A percentile compares a stretch with the other conserved stretches of the same genome.
These are phyloP conservation scores for Lichtheimia hyalospora DNA, from an alignment of 371 early-diverging fungal genomes.

Conservation along the genomic window DNA sequence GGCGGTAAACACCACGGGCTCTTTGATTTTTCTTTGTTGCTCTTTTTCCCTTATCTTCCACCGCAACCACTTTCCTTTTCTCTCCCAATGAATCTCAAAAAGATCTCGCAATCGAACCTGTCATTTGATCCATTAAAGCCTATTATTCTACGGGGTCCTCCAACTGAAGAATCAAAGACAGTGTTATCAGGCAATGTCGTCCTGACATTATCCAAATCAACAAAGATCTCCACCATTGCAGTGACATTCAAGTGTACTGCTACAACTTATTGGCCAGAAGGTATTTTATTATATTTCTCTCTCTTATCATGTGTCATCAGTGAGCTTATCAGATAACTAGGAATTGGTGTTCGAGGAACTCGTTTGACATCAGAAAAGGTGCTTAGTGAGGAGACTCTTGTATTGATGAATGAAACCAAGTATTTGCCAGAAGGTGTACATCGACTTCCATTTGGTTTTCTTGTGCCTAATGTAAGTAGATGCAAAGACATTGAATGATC, in stretches of 20 bases:
- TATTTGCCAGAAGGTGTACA: conserved; percentile 33
- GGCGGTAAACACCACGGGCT: no score
- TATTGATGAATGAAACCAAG: conserved; percentile 21
- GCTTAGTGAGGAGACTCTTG: conserved; percentile 29
- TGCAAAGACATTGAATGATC: not conserved
- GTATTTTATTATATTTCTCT: no score
- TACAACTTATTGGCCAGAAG: conserved; percentile 52
- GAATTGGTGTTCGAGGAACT: conserved; percentile 44
- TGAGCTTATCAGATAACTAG: conserved; percentile 14
- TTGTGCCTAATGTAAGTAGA: conserved; percentile 39
- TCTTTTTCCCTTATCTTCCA: not conserved
- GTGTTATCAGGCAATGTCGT: conserved; percentile 43
- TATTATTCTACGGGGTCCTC: conserved; percentile 41
- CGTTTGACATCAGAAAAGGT: conserved; percentile 33
- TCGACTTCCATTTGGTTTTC: conserved; percentile 43
- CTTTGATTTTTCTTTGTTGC: not conserved
- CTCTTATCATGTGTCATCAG: conserved; percentile 1
- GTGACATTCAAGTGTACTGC: conserved; percentile 38
- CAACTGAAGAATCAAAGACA: conserved; percentile 32
- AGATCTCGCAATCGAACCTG: conserved; percentile 32
- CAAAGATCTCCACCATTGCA: conserved; percentile 32
- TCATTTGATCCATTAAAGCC: conserved; percentile 49
- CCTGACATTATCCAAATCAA: conserved; percentile 31
- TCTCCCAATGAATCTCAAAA: conserved; percentile 14
- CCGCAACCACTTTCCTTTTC: not conserved